Conservation (phyloP, 1,139 yeast genomes). For the Arxiozyma slooffiae region DNA sequence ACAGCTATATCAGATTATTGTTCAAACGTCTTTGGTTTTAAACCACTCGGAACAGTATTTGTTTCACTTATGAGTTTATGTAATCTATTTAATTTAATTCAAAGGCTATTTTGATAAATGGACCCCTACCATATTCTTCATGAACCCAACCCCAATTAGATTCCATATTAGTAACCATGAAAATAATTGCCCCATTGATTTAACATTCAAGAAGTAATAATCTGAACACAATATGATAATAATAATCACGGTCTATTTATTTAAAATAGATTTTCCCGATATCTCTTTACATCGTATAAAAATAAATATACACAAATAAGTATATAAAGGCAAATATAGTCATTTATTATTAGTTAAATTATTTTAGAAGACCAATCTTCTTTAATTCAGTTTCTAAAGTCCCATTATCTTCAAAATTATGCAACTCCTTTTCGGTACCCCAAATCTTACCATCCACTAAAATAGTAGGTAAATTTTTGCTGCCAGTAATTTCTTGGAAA, state of each 20-base stretch:
- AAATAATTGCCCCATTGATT: slow-evolving; percentile 9
- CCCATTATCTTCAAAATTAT: slow-evolving; percentile 37
- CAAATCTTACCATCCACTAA: slow-evolving; percentile 54
- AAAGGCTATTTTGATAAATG: slow-evolving; percentile 56
- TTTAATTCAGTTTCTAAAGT: slow-evolving; percentile 37
- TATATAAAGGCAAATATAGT: not conserved
- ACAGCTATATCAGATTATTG: slow-evolving; percentile 86
- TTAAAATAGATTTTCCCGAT: not conserved
- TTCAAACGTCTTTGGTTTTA: slow-evolving; percentile 88
- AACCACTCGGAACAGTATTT: slow-evolving; percentile 81
- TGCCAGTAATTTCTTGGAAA: slow-evolving; percentile 50
- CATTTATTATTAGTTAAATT: not conserved
- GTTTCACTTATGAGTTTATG: slow-evolving; percentile 76
- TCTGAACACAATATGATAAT: not conserved
- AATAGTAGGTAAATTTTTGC: slow-evolving; percentile 65
- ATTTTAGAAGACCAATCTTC: slow-evolving; percentile 34
- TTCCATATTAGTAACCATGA: slow-evolving; percentile 36
- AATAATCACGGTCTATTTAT: not conserved
- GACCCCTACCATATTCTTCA: slow-evolving; percentile 56
- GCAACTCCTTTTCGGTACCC: slow-evolving; percentile 50
- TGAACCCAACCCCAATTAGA: slow-evolving; percentile 80
- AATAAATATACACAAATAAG: not conserved
- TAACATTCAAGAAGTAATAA: not conserved
- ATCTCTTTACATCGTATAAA: too few species aligned
- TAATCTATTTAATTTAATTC: slow-evolving; percentile 66